These are phyloP conservation scores for Nothophoma quercina DNA, from an alignment of 2,329 filamentous ascomycete species.

Conservation along the genomic window DNA sequence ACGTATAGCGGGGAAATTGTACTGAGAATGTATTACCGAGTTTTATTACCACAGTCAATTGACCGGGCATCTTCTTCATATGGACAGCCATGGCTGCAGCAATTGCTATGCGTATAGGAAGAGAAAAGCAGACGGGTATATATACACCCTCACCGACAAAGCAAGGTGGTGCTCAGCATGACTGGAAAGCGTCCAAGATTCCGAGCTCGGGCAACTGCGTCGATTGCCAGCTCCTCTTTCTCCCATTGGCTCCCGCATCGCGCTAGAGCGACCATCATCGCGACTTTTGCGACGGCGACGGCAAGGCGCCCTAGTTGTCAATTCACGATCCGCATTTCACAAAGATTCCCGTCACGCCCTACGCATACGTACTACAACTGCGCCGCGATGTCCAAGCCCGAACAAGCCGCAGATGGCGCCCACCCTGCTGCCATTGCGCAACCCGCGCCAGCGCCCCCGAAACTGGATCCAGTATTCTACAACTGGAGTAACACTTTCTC, in stretches of 20 bases:
- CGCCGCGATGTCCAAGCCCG: constrained; percentile 35
- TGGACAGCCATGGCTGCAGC: constrained; percentile 41
- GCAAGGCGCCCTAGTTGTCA: constrained; percentile 22
- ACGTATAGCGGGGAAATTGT: constrained; percentile 25
- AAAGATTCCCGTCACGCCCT: neutral
- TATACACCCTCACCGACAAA: constrained; percentile 4
- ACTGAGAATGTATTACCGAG: constrained; percentile 66
- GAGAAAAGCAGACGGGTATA: neutral
- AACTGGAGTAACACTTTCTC: constrained; percentile 86
- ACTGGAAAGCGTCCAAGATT: constrained; percentile 26
- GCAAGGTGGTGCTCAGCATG: constrained; percentile 20
- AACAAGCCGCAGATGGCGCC: constrained; percentile 38
- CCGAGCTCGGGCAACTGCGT: constrained; percentile 24
- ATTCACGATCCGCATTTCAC: neutral
- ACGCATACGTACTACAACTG: neutral
- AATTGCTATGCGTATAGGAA: neutral
- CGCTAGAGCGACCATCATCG: constrained; percentile 13
- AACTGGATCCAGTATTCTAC: constrained; percentile 53
- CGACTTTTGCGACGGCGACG: constrained; percentile 31
- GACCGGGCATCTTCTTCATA: constrained; percentile 61
- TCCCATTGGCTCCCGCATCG: constrained; percentile 34
- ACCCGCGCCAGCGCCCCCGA: constrained; percentile 25
- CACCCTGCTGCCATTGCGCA: constrained; percentile 30
- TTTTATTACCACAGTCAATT: constrained; percentile 83
- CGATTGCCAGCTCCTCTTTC: constrained; percentile 1